Percentiles rank a stretch among this genome's conserved stretches.
phyloP scores from a whole-genome alignment of 140 eudicot species.

The Anethum foeniculum region DNA sequence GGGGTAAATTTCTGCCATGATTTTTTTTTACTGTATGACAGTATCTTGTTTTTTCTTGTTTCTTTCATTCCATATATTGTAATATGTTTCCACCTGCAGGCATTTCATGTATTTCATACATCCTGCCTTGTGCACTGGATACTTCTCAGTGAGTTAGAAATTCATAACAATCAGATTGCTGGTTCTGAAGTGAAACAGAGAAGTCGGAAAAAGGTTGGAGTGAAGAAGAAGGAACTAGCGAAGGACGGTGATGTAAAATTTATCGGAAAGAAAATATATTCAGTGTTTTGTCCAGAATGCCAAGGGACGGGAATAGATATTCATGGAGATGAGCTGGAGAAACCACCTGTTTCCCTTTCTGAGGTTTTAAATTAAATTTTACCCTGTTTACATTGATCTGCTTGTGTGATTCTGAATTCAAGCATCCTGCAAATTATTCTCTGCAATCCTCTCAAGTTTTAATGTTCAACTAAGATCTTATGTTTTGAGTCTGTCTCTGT shows the following conservation, averaged over 20 bases:
- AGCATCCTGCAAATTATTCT: not conserved
- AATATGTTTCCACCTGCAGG: conserved; percentile 43
- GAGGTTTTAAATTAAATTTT: conserved; percentile 43
- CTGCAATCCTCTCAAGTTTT: not conserved
- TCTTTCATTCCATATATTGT: not conserved
- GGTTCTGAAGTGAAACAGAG: conserved; percentile 37
- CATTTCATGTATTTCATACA: conserved; percentile 78
- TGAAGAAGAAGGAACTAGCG: conserved; percentile 28
- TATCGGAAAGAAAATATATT: conserved; percentile 29
- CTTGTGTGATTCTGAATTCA: not conserved
- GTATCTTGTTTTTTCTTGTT: not conserved
- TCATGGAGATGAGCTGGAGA: conserved; percentile 65
- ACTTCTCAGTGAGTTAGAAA: conserved; percentile 71
- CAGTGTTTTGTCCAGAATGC: conserved; percentile 84
- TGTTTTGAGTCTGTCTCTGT: not conserved
- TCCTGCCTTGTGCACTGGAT: conserved; percentile 97
- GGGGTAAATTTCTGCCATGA: conserved; percentile 47
- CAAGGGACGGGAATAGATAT: conserved; percentile 77
- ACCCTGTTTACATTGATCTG: not conserved
- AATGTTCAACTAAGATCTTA: not conserved
- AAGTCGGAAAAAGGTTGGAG: conserved; percentile 42
- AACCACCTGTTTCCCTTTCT: conserved; percentile 61
- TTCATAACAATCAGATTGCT: conserved; percentile 35
- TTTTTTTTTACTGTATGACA: not conserved
- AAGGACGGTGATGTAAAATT: conserved; percentile 20